Percentiles rank a stretch among this genome's conserved stretches.
phyloP scores from a whole-genome alignment of 140 eudicot genomes.

The Cichorium intybus region DNA sequence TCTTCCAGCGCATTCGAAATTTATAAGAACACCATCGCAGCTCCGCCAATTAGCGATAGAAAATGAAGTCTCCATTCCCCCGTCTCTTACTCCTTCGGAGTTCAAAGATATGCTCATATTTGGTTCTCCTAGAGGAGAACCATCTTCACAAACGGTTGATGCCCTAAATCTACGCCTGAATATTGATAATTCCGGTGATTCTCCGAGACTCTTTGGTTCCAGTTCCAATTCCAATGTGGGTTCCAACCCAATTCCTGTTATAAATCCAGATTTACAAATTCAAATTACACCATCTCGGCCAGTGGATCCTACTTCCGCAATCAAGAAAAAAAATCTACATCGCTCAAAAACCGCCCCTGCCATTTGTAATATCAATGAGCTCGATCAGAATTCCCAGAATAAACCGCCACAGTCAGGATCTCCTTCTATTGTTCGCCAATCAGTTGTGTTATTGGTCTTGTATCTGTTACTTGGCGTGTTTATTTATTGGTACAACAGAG shows the following conservation, averaged over 20 bases:
- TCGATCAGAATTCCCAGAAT: constrained; percentile 3
- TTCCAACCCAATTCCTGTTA: background rate
- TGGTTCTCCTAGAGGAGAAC: constrained; percentile 47
- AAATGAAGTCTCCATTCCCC: constrained; percentile 40
- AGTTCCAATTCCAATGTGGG: constrained; percentile 1
- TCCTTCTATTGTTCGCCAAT: constrained; percentile 54
- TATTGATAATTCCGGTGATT: constrained; percentile 5
- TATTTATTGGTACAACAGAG: constrained; percentile 50
- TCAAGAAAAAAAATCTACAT: constrained; percentile 43
- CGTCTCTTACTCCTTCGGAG: constrained; percentile 47
- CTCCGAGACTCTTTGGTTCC: constrained; percentile 20
- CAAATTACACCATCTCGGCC: constrained; percentile 15
- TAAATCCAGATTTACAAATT: constrained; percentile 12
- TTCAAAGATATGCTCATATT: constrained; percentile 66
- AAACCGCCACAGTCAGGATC: constrained; percentile 41
- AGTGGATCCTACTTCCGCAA: background rate
- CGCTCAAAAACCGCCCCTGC: constrained; percentile 96
- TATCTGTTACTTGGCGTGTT: constrained; percentile 68
- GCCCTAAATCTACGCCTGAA: constrained; percentile 34
- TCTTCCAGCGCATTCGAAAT: constrained; percentile 30
- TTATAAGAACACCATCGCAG: constrained; percentile 37
- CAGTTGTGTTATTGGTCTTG: constrained; percentile 54
- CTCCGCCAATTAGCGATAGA: constrained; percentile 48
- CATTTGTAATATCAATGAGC: constrained; percentile 58
- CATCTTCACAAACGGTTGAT: constrained; percentile 44